phyloP scores from a whole-genome alignment of 345 rosid genomes.

The Aegle marmelos region DNA sequence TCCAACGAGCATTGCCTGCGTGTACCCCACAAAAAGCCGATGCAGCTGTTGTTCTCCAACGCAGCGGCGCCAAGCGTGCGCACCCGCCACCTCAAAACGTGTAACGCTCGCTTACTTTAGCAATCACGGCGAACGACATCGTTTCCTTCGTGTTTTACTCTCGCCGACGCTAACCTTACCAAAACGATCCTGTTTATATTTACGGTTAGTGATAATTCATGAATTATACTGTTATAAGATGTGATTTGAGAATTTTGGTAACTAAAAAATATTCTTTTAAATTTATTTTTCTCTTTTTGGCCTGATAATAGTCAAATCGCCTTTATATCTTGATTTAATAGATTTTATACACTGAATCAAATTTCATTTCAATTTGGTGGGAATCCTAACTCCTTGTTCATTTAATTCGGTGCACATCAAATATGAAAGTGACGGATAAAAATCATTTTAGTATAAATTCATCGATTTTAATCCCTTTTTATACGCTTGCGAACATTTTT shows the following conservation, averaged over 20 bases:
- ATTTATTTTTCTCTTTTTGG: not conserved
- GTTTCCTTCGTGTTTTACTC: not conserved
- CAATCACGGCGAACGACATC: not conserved
- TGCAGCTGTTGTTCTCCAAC: constrained; percentile 11
- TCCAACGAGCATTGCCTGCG: constrained; percentile 19
- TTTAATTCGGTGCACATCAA: not conserved
- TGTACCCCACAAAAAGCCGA: not conserved
- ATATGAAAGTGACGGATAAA: not conserved
- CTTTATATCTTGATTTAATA: not conserved
- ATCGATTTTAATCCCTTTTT: too few species aligned
- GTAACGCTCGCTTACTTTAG: not conserved
- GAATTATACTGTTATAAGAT: not conserved
- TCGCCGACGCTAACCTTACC: not conserved
- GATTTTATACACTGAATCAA: not conserved
- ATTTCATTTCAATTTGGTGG: not conserved
- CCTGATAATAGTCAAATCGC: not conserved
- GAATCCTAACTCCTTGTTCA: not conserved
- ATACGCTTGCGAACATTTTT: rapidly evolving
- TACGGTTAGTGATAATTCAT: not conserved
- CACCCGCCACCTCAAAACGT: not conserved
- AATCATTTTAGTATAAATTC: not conserved
- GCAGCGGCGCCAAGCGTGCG: constrained; percentile 11
- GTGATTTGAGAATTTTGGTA: not conserved
- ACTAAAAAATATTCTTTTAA: not conserved
- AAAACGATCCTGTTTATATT: not conserved